Percentiles rank a stretch among this genome's conserved stretches.
phyloP scores from a whole-genome alignment of 139 green algal genomes.

The Asterochloris erici region DNA sequence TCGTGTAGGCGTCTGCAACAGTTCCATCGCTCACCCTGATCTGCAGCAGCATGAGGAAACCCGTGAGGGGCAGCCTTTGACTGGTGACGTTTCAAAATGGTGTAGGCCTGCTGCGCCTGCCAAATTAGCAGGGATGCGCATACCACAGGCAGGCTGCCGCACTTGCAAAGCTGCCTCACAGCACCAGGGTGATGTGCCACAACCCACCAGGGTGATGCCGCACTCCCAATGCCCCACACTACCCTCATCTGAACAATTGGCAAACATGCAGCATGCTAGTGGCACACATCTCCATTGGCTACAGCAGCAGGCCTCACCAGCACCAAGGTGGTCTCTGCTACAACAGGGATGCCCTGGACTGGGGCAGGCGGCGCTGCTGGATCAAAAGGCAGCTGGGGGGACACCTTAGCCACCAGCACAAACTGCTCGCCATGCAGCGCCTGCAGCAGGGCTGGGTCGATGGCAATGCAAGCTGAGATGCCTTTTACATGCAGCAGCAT shows the following conservation, averaged over 20 bases:
- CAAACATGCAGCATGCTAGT: not conserved
- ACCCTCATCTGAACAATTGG: not conserved
- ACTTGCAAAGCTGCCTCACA: not conserved
- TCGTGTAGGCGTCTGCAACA: conserved; percentile 10
- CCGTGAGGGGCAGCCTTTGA: not conserved
- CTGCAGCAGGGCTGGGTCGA: not conserved
- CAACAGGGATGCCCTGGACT: conserved; percentile 1
- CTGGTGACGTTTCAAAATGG: not conserved
- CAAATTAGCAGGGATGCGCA: too few species aligned
- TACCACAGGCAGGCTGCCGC: not conserved
- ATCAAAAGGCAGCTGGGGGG: not conserved
- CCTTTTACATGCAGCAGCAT: not conserved
- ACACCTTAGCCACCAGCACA: conserved; percentile 14
- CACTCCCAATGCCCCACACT: not conserved
- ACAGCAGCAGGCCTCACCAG: not conserved
- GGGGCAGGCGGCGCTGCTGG: not conserved
- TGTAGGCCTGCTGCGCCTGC: not conserved
- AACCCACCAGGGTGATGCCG: not conserved
- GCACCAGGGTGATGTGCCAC: not conserved
- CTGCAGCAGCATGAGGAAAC: not conserved
- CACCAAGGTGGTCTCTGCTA: conserved; percentile 11
- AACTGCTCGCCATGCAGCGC: conserved; percentile 14
- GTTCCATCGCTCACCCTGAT: conserved; percentile 9
- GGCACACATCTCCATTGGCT: not conserved
- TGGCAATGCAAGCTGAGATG: not conserved